Evolutionary conservation across 1,284 basidiomycete species (phyloP).

Genomic region (Microstroma glucosiphilum): DNA sequence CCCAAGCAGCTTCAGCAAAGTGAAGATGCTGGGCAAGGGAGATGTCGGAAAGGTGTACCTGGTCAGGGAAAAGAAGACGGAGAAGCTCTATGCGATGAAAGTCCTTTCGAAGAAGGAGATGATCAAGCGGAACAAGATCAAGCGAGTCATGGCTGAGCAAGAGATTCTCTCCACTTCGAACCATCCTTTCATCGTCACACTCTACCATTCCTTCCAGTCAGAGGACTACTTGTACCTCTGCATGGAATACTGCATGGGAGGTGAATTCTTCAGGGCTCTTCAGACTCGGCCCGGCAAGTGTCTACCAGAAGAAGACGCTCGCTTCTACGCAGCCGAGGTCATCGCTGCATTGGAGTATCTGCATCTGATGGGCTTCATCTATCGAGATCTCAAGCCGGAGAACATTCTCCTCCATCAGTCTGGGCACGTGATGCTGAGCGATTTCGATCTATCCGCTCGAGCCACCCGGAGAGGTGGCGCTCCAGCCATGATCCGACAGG

Average conservation of each 20-base stretch:
- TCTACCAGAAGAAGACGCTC: slow-evolving; percentile 84
- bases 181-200: slow-evolving; percentile 50
- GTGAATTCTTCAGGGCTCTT: slow-evolving; percentile 90
- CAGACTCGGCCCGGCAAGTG: slow-evolving; percentile 85
- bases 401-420: slow-evolving; percentile 98
- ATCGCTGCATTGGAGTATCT: slow-evolving; percentile 95
- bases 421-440: slow-evolving; percentile 98
- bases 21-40: slow-evolving; percentile 51
- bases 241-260: slow-evolving; percentile 85
- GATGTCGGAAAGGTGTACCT: slow-evolving; percentile 50
- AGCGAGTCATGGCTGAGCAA: slow-evolving; percentile 49
- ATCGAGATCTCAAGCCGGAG: slow-evolving; percentile 97
- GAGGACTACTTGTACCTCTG: slow-evolving; percentile 49
- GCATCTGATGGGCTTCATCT: slow-evolving; percentile 98
- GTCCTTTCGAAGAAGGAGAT: slow-evolving; percentile 50
- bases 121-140: slow-evolving; percentile 51
- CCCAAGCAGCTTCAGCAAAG: slow-evolving; percentile 44
- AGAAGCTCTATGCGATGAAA: slow-evolving; percentile 48
- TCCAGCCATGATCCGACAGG: slow-evolving; percentile 81
- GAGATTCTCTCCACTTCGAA: slow-evolving; percentile 46
- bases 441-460: slow-evolving; percentile 97
- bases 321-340: slow-evolving; percentile 98
- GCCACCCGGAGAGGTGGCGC: slow-evolving; percentile 68
- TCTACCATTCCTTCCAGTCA: slow-evolving; percentile 50
- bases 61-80: slow-evolving; percentile 42